Percentiles rank a stretch among this genome's conserved stretches.
Evolutionary conservation across 208 protist genomes (phyloP).

Genomic region (Crithidia brevicula): DNA sequence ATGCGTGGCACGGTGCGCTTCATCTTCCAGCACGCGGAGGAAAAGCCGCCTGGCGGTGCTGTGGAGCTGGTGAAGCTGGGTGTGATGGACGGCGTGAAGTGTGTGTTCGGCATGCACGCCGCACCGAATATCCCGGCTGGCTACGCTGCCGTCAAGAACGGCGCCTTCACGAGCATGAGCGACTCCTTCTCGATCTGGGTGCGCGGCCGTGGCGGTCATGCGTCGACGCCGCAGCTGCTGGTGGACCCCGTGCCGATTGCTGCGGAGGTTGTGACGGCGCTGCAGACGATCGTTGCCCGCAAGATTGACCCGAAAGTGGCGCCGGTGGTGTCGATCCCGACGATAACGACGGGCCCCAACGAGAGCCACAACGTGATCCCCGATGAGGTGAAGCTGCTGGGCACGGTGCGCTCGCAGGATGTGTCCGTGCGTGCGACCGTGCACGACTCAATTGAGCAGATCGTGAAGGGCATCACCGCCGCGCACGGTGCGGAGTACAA

Average conservation of each 20-base stretch:
- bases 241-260: constrained; percentile 69
- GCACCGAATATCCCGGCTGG: constrained; percentile 33
- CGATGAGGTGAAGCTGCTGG: constrained; percentile 49
- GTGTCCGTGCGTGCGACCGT: constrained; percentile 33
- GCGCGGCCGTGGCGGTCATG: constrained; percentile 58
- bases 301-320: constrained; percentile 40
- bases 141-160: constrained; percentile 17
- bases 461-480: constrained; percentile 46
- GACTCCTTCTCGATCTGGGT: constrained; percentile 52
- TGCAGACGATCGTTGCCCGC: constrained; percentile 69
- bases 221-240: constrained; percentile 58
- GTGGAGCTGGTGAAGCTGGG: constrained; percentile 50
- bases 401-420: constrained; percentile 59
- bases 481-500: constrained; percentile 48
- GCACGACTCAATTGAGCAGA: constrained; percentile 43
- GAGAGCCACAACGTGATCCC: constrained; percentile 74
- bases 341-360: constrained; percentile 46
- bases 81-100: constrained; percentile 57
- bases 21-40: constrained; percentile 77
- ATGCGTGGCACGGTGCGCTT: constrained; percentile 70
- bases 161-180: constrained; percentile 28
- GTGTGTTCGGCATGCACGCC: constrained; percentile 56
- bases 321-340: constrained; percentile 59
- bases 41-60: constrained; percentile 60
- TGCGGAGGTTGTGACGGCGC: constrained; percentile 52